phyloP scores from a whole-genome alignment of 176 grass and related monocot genomes.

The Carex kokanica region DNA sequence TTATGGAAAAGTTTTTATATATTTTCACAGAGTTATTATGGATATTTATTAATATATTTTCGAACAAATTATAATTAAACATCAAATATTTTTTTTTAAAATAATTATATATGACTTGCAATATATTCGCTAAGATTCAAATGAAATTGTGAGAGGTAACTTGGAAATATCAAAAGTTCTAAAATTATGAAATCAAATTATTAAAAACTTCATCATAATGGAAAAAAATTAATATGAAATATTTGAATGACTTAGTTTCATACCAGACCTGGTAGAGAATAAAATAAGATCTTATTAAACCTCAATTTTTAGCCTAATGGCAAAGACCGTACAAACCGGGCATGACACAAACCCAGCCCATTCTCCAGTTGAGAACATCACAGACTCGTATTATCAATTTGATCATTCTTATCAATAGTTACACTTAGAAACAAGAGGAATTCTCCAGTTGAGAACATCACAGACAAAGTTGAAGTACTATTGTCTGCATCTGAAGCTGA shows the following conservation, averaged over 20 bases:
- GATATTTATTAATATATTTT: neutral
- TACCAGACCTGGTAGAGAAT: no score
- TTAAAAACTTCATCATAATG: neutral
- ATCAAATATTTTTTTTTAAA: neutral
- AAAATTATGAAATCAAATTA: neutral
- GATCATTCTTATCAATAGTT: no score
- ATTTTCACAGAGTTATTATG: neutral
- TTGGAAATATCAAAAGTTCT: neutral
- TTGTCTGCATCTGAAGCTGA: no score
- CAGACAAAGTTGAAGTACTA: no score
- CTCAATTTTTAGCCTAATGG: neutral
- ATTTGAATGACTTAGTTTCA: neutral
- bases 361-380: no score
- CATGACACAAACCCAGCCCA: neutral
- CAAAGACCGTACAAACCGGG: neutral
- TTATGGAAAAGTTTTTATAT: neutral
- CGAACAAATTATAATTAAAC: neutral
- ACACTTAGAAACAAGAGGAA: no score
- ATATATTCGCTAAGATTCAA: neutral
- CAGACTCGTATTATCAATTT: no score
- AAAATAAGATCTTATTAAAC: neutral
- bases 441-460: no score
- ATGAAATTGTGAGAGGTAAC: neutral
- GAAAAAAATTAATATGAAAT: neutral
- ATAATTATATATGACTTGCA: neutral